A percentile compares a stretch with the other conserved stretches of the same genome.
Conservation (phyloP, 208 protist species). For the Leptomonas seymouri region DNA sequence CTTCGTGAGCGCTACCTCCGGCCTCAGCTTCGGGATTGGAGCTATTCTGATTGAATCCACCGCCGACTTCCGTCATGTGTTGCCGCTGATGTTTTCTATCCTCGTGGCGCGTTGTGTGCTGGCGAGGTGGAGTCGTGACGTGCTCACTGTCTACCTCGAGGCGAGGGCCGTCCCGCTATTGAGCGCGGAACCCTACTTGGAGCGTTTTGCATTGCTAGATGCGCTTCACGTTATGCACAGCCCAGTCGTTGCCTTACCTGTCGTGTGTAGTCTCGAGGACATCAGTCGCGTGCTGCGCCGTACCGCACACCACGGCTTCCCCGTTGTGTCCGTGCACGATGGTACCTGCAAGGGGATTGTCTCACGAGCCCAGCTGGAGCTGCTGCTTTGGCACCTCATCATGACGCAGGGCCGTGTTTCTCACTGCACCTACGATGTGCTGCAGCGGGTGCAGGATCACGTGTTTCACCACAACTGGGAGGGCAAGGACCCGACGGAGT, state of each 20-base stretch:
- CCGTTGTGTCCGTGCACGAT: conserved; percentile 51
- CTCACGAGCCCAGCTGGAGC: conserved; percentile 40
- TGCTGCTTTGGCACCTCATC: conserved; percentile 57
- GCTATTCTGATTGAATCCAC: conserved; percentile 57
- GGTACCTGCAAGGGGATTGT: conserved; percentile 58
- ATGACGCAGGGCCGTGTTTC: conserved; percentile 31
- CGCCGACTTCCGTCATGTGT: conserved; percentile 52
- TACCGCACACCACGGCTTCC: conserved; percentile 54
- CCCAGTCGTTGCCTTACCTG: conserved; percentile 39
- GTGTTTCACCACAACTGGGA: conserved; percentile 31
- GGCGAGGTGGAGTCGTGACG: conserved; percentile 42
- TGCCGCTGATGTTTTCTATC: conserved; percentile 63
- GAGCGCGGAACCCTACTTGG: conserved; percentile 46
- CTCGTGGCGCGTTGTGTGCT: conserved; percentile 45
- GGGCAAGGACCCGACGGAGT: conserved; percentile 19
- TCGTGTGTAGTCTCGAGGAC: conserved; percentile 39
- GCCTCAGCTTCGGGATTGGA: conserved; percentile 52
- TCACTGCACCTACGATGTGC: conserved; percentile 38
- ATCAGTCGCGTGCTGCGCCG: conserved; percentile 33
- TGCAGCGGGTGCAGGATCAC: conserved; percentile 38
- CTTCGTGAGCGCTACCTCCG: conserved; percentile 51
- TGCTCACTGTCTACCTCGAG: conserved; percentile 48
- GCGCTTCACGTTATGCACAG: conserved; percentile 50
- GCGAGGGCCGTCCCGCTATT: conserved; percentile 49
- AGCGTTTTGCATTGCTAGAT: conserved; percentile 50